Evolutionary conservation across 2,329 filamentous ascomycete genomes (phyloP), one percentile per base, ranked within the genome.

Genomic region (Aureobasidium leucospermi): DNA sequence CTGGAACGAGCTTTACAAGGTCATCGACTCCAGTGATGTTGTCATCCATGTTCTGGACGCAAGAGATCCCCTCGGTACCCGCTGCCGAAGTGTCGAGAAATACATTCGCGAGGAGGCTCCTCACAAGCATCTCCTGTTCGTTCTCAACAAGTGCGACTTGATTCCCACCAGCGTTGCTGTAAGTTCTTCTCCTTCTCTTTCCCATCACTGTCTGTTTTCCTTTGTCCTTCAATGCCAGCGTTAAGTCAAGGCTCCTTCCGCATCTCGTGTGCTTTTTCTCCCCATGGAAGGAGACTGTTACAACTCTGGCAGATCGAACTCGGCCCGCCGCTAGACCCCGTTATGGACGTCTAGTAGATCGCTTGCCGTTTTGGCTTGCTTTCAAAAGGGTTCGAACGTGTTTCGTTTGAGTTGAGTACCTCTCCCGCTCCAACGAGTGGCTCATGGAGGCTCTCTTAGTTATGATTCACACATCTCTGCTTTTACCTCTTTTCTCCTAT

Each of bases 381-480:
- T 78, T 81, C 90, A 88, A 81, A 86, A 84, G 81, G 87, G 82
- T 78, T 78, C 77, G 81, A 81, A 82, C 77, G 81, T 94, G 90
- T 87, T 87, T 88, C 86, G 86, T 90, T 88, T 90, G 93, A 97
- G 94, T 97, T 96, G 94, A 97, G 88, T 80, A 80, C 84, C 85
- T 83, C 83, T 84, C 83, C 83, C 81, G 77, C 82, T 73, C 72
- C 73, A 71, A 67, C 76, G 70, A 81, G 81, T 78, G 75, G 78
- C 76, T 76, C 76, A 77, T 92, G 85, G 88, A 84, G 84, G 83
- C 83, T 81, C 89, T 97, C 94, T 96, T 99, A 99, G 94, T 97
- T 88, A 90, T 88, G 89, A 89, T 87, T 88, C 92, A 93, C 83
- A 99, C 87, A 92, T 85, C 63, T 58, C 43, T 48, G 7, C 7